phyloP scores from a whole-genome alignment of 257 asterid species.

The Solanum piurae region DNA sequence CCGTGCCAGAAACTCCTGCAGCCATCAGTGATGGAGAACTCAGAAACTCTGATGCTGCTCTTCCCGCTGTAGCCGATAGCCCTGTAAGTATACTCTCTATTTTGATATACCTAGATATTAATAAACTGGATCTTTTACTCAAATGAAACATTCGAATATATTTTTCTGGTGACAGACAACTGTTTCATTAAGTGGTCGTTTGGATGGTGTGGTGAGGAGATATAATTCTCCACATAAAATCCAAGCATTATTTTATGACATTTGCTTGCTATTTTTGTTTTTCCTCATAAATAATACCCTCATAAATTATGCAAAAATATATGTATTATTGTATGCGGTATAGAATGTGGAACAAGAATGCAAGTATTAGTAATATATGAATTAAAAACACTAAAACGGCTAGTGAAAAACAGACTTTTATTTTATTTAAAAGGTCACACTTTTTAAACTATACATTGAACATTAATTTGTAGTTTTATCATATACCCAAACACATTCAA shows the following conservation, averaged over 20 bases:
- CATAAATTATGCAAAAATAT: background rate
- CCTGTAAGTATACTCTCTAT: background rate
- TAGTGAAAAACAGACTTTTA: background rate
- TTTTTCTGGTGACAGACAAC: background rate
- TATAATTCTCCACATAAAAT: background rate
- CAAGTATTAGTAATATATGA: background rate
- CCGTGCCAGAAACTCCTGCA: constrained; percentile 13
- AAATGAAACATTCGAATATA: background rate
- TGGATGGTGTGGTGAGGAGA: background rate
- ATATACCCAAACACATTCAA: background rate
- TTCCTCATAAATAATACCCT: background rate
- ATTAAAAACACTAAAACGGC: background rate
- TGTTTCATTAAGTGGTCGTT: background rate
- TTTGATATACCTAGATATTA: background rate
- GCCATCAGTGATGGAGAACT: constrained; percentile 16
- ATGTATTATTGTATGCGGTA: background rate
- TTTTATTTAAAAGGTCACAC: background rate
- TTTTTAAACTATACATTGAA: background rate
- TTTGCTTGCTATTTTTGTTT: background rate
- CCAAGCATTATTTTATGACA: background rate
- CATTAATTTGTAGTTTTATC: background rate
- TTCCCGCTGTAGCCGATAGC: constrained; percentile 42
- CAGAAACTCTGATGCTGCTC: constrained; percentile 34
- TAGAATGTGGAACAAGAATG: background rate
- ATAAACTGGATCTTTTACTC: background rate